Percentiles rank a stretch among this genome's conserved stretches.
These are phyloP conservation scores for Circinella minor DNA, from an alignment of 371 early-diverging fungal species.

Conservation along the genomic window DNA sequence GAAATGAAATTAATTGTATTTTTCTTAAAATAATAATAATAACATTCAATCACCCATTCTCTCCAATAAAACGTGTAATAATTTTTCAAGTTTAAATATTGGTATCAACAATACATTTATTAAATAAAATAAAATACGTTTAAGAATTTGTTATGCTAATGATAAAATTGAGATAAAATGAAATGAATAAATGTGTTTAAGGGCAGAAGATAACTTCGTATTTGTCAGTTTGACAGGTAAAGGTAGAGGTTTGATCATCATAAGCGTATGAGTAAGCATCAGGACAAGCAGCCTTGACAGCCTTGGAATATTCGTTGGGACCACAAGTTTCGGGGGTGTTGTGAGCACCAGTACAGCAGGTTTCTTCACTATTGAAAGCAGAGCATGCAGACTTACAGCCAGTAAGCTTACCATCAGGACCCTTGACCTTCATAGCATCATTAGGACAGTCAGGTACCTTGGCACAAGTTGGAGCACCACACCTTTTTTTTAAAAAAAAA, in stretches of 20 bases:
- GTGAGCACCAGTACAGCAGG: conserved; percentile 40
- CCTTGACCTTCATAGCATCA: conserved; percentile 14
- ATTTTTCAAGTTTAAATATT: too few relatives aligned
- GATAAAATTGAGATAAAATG: too few relatives aligned
- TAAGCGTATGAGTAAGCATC: conserved; percentile 55
- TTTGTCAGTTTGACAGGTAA: conserved; percentile 34
- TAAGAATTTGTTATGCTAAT: too few relatives aligned
- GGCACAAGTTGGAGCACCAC: conserved; percentile 31
- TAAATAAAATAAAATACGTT: too few relatives aligned
- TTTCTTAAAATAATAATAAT: too few relatives aligned
- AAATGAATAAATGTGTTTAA: not conserved
- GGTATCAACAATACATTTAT: too few relatives aligned
- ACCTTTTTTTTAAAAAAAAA: conserved; percentile 11
- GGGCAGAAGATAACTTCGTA: conserved; percentile 50
- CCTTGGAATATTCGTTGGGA: conserved; percentile 33
- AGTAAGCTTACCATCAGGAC: not conserved
- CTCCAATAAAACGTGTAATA: too few relatives aligned
- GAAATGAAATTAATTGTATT: too few relatives aligned
- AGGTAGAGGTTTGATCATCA: conserved; percentile 52
- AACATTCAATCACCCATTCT: too few relatives aligned
- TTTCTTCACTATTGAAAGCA: conserved; percentile 29
- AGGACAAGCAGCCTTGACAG: conserved; percentile 38
- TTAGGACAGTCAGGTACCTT: conserved; percentile 33
- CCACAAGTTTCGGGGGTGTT: conserved; percentile 34
- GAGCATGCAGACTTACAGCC: conserved; percentile 43